Base-by-base conservation (phyloP, 257 asterid species). In the Marsdenia floribunda region DNA sequence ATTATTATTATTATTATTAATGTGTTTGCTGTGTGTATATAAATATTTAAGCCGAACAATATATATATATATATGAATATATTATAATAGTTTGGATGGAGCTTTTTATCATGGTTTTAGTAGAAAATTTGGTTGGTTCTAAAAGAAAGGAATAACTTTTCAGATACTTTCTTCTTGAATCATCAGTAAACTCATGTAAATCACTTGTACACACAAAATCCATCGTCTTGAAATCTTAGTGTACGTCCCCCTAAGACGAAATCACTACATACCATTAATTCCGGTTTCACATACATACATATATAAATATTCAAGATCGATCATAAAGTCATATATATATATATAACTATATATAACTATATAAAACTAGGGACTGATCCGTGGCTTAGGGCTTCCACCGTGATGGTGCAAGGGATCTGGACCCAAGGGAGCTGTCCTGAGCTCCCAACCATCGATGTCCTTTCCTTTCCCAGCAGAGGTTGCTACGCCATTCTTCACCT, bases 381-480 rank as follows among this genome's bases (percentile, higher is more conserved):
- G 67, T 37, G 83, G 81, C 73, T 73, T 79, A 57, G 86, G 83
- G 67, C 78, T 63, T 21, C 61, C 72, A 13, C 86, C 86, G 57
- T 77, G 79, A 65, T 83, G 86, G 55, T 79, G 84, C 79, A 83
- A 42, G 9, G 86, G 86, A 52, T 83, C 86, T 52, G 86, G 86
- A 26, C 86, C 86, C 73, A 74, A 29, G 18, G 86, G 86, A 33
- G 80, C 86, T 67, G 72, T 72, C 71, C 86, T 76, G 65, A 83
- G 52, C 66, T 76, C 86, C 83, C 77, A 73, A 22, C 33, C 81
- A 0, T 40, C 35, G 5, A 40, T 53, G 6, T 53, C 13, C 66
- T 10, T n/a, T 5, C 40, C 59, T 58, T 68, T 7, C 0, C 70
- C 65, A 21, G 59, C 74, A 0, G 54, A 57, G 46, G 68, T 38